Base-by-base conservation (phyloP, 2,329 filamentous ascomycete species). In the Lecanicillium sp. region DNA sequence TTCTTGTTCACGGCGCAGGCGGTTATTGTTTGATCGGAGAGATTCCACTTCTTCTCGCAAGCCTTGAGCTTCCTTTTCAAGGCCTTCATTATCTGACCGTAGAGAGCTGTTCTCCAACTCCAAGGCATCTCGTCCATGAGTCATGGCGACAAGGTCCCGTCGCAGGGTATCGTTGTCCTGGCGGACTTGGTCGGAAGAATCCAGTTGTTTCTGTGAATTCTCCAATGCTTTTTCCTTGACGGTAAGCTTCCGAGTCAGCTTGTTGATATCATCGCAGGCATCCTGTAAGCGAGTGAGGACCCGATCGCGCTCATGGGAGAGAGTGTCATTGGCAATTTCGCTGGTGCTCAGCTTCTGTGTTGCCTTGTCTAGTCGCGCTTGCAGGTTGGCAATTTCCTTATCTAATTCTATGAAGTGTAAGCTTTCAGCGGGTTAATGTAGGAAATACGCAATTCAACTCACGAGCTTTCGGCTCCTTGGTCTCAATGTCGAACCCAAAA, bases 231-330 rank as follows among this genome's bases (percentile, higher is more conserved):
- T 64, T 40, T 65, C 59, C 38, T 59, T 63, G 16, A 52, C 49
- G 36, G 58, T 63, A 13, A 68, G 49, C 47, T 65, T 65, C 15
- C 60, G 56, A 27, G 64, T 67, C 18, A 68, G 59, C 42, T 68
- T 66, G 47, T 67, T 73, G 47, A 75, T 73, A 25, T 73, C 75
- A 33, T 71, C 66, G 29, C 74, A 79, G 4, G 78, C 78, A 36
- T 77, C 68, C 19, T 74, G 73, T 5, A 80, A 65, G 49, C 80
- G 79, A 37, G 69, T 70, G 35, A 82, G 65, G 28, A 81, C 72
- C 33, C 77, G 75, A 47, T 85, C 80, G 20, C 78, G 72, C 56
- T 85, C 82, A 20, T 73, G 68, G 3, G 69, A 67, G 30, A 83
- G 59, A 4, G 77, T 72, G 44, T 80, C 74, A 42, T 73, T 78